Evolutionary conservation across 2,329 filamentous ascomycete genomes (phyloP).

Genomic region (Cladophialophora psammophila): DNA sequence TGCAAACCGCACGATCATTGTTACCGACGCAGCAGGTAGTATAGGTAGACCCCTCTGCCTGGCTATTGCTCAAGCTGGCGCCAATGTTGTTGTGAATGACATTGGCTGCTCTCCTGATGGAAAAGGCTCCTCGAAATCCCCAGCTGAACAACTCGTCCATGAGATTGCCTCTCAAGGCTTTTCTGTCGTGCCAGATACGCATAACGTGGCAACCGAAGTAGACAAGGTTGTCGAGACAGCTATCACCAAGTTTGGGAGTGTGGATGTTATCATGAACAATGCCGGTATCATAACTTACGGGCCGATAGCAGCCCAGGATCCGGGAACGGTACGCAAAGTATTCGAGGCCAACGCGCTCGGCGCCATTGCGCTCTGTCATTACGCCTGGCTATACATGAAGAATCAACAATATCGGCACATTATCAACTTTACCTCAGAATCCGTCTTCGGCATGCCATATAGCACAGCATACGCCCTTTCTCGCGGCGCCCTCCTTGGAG

Average conservation of each 20-base stretch:
- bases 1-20: constrained; percentile 85
- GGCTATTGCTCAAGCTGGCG: constrained; percentile 89
- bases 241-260: not conserved
- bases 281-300: not conserved
- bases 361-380: constrained; percentile 90
- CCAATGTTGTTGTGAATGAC: constrained; percentile 91
- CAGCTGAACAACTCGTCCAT: constrained; percentile 67
- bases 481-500: constrained; percentile 92
- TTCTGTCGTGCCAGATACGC: too few relatives aligned
- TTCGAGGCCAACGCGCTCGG: constrained; percentile 88
- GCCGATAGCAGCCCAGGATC: not conserved
- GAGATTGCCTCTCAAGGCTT: too few relatives aligned
- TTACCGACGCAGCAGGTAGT: constrained; percentile 84
- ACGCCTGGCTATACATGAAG: constrained; percentile 95
- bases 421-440: constrained; percentile 87
- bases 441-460: constrained; percentile 91
- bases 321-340: not conserved
- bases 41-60: constrained; percentile 80
- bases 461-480: constrained; percentile 96
- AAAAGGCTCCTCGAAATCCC: constrained; percentile 84
- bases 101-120: constrained; percentile 91
- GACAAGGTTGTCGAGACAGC: too few relatives aligned
- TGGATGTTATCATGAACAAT: constrained; percentile 17
- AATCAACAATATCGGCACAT: constrained; percentile 97
- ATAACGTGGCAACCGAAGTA: too few relatives aligned